phyloP scores from a whole-genome alignment of 768 basidiomycete genomes.

The Lactarius trivialis region DNA sequence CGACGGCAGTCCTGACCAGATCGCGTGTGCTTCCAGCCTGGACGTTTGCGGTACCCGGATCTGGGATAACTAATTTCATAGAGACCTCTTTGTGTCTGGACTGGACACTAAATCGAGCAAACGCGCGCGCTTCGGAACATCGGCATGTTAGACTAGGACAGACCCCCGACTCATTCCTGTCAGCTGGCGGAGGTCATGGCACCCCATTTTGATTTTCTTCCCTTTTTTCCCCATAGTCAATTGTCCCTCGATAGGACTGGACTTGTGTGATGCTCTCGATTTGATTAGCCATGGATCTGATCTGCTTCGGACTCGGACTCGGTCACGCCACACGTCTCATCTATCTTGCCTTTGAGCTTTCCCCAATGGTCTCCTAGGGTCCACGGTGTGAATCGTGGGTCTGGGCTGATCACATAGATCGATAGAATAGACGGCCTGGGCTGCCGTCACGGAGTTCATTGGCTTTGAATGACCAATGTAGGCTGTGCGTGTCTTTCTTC shows the following conservation, averaged over 20 bases:
- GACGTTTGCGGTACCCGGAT: background rate
- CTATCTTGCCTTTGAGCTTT: background rate
- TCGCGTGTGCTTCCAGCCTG: background rate
- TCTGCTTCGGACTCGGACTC: background rate
- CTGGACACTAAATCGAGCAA: background rate
- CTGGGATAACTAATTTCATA: background rate
- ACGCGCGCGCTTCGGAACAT: background rate
- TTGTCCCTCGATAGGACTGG: background rate
- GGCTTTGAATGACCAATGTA: background rate
- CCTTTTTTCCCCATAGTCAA: background rate
- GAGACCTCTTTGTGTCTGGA: background rate
- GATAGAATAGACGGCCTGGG: background rate
- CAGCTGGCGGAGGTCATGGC: background rate
- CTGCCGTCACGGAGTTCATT: background rate
- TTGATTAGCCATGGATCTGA: background rate
- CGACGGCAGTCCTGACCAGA: background rate
- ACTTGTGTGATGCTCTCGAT: background rate
- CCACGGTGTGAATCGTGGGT: background rate
- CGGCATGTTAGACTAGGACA: background rate
- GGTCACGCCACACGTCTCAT: background rate
- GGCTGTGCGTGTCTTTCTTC: background rate
- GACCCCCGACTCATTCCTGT: background rate
- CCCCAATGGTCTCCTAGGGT: background rate
- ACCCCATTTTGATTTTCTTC: background rate
- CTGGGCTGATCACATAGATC: background rate